Conservation (phyloP, 2,329 filamentous ascomycete species). For the Penicillium sp. region DNA sequence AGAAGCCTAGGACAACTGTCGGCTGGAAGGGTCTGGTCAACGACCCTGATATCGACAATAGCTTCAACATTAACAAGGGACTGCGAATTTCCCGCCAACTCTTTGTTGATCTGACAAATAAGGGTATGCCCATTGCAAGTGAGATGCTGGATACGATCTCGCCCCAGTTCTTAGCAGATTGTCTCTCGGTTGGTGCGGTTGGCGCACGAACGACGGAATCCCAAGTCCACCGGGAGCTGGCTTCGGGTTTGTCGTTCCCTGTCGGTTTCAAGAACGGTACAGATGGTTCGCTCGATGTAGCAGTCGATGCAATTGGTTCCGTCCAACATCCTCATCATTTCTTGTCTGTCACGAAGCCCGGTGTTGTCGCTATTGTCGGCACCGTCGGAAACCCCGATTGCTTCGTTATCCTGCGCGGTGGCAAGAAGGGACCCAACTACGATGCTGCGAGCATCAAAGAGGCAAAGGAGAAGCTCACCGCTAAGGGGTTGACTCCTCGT, state of each 20-base stretch:
- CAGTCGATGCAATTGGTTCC: conserved; percentile 93
- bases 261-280: conserved; percentile 99
- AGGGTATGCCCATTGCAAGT: conserved; percentile 93
- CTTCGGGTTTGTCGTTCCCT: conserved; percentile 92
- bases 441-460: conserved; percentile 82
- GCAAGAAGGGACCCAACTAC: conserved; percentile 92
- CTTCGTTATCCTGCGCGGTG: conserved; percentile 93
- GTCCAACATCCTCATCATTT: conserved; percentile 94
- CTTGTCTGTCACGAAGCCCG: conserved; percentile 95
- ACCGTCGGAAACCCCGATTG: conserved; percentile 96
- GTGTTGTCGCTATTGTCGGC: conserved; percentile 91
- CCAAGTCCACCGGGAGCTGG: conserved; percentile 92
- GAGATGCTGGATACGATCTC: conserved; percentile 99
- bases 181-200: conserved; percentile 89
- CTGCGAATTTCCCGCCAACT: conserved; percentile 83
- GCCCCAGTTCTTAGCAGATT: conserved; percentile 92
- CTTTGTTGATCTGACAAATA: conserved; percentile 88
- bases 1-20: conserved; percentile 97
- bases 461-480: conserved; percentile 77
- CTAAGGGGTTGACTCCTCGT: conserved; percentile 73
- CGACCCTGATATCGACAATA: conserved; percentile 97
- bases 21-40: conserved; percentile 99
- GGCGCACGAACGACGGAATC: conserved; percentile 97
- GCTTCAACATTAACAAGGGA: conserved; percentile 99
- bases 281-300: conserved; percentile 85